phyloP scores from a whole-genome alignment of 495 filamentous ascomycete genomes.

The Thozetella sp. region DNA sequence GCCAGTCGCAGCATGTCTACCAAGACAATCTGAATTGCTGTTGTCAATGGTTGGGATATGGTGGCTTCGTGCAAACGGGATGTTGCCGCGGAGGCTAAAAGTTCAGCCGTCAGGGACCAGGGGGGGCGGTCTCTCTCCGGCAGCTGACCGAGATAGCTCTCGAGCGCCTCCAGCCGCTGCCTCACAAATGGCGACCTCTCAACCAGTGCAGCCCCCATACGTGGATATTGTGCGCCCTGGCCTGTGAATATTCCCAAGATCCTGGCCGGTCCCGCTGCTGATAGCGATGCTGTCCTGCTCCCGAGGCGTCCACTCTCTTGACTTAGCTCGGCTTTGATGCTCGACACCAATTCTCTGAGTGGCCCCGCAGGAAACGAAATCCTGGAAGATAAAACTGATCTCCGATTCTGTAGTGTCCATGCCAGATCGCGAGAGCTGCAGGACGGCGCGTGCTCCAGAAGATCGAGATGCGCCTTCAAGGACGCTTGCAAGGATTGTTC shows the following conservation, averaged over 20 bases:
- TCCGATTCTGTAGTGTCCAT: not conserved
- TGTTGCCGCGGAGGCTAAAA: slow-evolving; percentile 3
- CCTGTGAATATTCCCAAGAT: slow-evolving; percentile 22
- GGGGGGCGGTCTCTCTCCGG: not conserved
- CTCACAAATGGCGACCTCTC: not conserved
- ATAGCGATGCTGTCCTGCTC: not conserved
- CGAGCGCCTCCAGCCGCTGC: not conserved
- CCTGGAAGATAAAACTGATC: not conserved
- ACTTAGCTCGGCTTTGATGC: not conserved
- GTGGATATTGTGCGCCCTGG: slow-evolving; percentile 21
- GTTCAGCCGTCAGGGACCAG: slow-evolving; percentile 7
- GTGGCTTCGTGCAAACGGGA: slow-evolving; percentile 23
- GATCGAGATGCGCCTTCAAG: not conserved
- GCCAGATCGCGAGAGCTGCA: not conserved
- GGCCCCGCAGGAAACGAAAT: not conserved
- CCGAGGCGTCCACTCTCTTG: not conserved
- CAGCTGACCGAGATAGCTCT: slow-evolving; percentile 6
- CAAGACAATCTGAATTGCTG: slow-evolving; percentile 47
- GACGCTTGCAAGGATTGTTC: too few relatives aligned
- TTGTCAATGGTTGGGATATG: slow-evolving; percentile 49
- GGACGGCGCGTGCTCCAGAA: not conserved
- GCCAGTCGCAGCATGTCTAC: slow-evolving; percentile 43
- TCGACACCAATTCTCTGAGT: not conserved
- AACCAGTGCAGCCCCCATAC: slow-evolving; percentile 13
- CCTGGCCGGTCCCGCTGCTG: not conserved